These are phyloP conservation scores for Lasiosphaeris hirsuta DNA, from an alignment of 495 filamentous ascomycete species.

Conservation along the genomic window DNA sequence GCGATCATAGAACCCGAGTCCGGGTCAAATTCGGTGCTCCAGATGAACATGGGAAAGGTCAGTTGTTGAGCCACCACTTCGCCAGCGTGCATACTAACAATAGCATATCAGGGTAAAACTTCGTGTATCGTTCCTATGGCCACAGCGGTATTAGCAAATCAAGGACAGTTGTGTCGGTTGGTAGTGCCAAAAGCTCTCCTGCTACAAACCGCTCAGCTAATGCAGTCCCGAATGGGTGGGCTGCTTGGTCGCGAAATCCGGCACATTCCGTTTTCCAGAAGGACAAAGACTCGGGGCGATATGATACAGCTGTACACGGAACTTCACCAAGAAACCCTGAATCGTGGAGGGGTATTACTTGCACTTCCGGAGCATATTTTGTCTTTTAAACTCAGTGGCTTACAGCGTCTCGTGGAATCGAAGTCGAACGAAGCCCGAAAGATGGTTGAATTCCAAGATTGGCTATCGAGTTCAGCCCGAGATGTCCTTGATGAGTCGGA, in stretches of 20 bases:
- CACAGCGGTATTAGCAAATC: conserved; percentile 44
- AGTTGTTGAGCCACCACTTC: too few relatives aligned
- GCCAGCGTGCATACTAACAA: too few relatives aligned
- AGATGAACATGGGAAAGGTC: conserved; percentile 54
- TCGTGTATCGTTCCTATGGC: conserved; percentile 55
- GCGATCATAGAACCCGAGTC: conserved; percentile 47
- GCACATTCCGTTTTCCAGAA: not conserved
- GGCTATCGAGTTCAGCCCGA: conserved; percentile 40
- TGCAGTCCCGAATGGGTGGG: conserved; percentile 6
- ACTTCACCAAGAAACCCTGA: conserved; percentile 1
- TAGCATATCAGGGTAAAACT: too few relatives aligned
- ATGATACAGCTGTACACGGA: conserved; percentile 5
- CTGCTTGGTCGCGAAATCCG: conserved; percentile 7
- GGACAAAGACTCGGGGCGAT: too few relatives aligned
- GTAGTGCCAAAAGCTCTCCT: conserved; percentile 19
- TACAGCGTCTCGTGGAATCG: conserved; percentile 6
- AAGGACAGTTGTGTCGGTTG: conserved; percentile 14
- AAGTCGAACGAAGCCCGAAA: not conserved
- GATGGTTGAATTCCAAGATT: conserved; percentile 44
- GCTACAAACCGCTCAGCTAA: conserved; percentile 44
- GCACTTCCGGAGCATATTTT: not conserved
- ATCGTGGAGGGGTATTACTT: too few relatives aligned
- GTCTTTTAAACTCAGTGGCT: conserved; percentile 6
- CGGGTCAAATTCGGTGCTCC: conserved; percentile 49
- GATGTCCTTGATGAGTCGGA: conserved; percentile 50